These are phyloP conservation scores for Solanum neorickii DNA, from an alignment of 257 asterid species.

Conservation along the genomic window DNA sequence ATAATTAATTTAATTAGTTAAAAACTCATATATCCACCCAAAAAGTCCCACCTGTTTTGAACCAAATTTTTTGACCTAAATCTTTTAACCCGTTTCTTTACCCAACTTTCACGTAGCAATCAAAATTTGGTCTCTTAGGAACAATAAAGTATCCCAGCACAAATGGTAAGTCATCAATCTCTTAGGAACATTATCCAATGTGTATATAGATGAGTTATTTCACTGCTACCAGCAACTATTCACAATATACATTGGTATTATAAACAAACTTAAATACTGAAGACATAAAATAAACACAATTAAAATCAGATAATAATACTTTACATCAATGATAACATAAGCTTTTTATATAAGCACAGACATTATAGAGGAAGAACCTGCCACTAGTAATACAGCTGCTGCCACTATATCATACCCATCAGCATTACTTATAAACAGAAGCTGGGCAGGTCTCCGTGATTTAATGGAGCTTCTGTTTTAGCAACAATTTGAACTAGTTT, in stretches of 20 bases:
- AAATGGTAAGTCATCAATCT: not conserved
- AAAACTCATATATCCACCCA: too few relatives aligned
- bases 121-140: too few relatives aligned
- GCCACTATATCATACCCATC: not conserved
- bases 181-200: not conserved
- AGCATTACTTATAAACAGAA: not conserved
- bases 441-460: too few relatives aligned
- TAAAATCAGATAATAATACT: not conserved
- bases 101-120: too few relatives aligned
- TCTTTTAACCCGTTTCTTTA: too few relatives aligned
- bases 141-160: not conserved
- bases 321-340: not conserved
- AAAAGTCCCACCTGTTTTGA: too few relatives aligned
- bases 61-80: too few relatives aligned
- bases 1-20: too few relatives aligned
- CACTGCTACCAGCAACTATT: not conserved
- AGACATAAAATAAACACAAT: not conserved
- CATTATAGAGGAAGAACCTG: slow-evolving; percentile 3
- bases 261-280: not conserved
- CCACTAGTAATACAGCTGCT: not conserved
- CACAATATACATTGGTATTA: not conserved
- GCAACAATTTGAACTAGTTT: not conserved
- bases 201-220: not conserved
- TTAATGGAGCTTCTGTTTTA: slow-evolving; percentile 6
- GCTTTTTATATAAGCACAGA: not conserved